A percentile compares a stretch with the other conserved stretches of the same genome.
Conservation (phyloP, 805 yeast species). For the Torulaspora microellipsoides region DNA sequence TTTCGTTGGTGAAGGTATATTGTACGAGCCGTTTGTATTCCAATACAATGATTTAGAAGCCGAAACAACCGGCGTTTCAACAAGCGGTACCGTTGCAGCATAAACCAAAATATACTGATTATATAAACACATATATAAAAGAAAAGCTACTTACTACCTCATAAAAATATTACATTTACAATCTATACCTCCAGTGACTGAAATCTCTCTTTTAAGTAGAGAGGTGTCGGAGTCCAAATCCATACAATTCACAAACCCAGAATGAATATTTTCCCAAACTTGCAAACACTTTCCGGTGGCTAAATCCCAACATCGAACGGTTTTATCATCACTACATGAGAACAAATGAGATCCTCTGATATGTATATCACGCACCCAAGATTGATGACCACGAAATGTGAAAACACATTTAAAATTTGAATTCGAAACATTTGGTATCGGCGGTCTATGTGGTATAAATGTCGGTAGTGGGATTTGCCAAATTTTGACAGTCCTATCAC, state of each 20-base stretch:
- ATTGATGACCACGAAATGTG: constrained; percentile 67
- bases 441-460: constrained; percentile 49
- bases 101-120: not conserved
- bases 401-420: constrained; percentile 57
- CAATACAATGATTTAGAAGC: constrained; percentile 20
- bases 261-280: constrained; percentile 55
- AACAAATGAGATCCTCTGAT: constrained; percentile 75
- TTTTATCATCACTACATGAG: constrained; percentile 76
- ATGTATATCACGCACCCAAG: constrained; percentile 73
- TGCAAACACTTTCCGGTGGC: constrained; percentile 44
- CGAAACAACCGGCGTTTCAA: constrained; percentile 5
- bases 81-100: not conserved
- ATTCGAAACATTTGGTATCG: constrained; percentile 49
- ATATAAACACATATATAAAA: not conserved
- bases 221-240: constrained; percentile 25
- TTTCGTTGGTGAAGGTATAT: constrained; percentile 71
- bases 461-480: constrained; percentile 76
- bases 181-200: constrained; percentile 25
- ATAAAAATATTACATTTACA: constrained; percentile 22
- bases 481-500: constrained; percentile 68
- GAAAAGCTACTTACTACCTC: constrained; percentile 8
- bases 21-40: constrained; percentile 61
- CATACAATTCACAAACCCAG: constrained; percentile 69
- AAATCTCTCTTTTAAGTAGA: constrained; percentile 20
- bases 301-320: constrained; percentile 75